Evolutionary conservation across 345 rosid genomes (phyloP).

Genomic region (Euphorbia tirucalli): DNA sequence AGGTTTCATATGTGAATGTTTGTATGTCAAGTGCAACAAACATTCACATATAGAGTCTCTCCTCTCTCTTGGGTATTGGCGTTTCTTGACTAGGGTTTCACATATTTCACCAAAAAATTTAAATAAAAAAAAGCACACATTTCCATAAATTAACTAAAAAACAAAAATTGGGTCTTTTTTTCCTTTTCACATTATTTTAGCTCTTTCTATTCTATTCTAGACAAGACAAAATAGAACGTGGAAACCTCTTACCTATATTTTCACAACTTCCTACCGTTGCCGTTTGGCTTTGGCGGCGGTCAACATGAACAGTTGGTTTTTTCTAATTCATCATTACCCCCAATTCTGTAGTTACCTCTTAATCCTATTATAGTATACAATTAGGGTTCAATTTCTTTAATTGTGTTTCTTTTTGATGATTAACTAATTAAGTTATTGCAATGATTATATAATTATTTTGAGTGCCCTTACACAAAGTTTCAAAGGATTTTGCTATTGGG

Average conservation of each 20-base stretch:
- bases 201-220: not conserved
- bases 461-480: not conserved
- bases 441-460: not conserved
- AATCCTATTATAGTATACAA: not conserved
- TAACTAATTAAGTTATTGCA: not conserved
- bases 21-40: constrained; percentile 27
- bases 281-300: constrained; percentile 16
- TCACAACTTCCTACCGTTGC: not conserved
- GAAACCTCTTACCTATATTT: not conserved
- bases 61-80: too few species aligned
- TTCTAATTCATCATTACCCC: too few species aligned
- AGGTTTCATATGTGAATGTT: constrained; percentile 37
- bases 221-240: constrained; percentile 1
- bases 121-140: not conserved
- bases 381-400: not conserved
- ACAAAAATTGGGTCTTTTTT: too few species aligned
- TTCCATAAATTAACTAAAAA: not conserved
- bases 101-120: not conserved
- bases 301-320: constrained; percentile 8
- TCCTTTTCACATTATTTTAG: not conserved
- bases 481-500: constrained; percentile 1
- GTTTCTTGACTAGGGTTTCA: constrained; percentile 25
- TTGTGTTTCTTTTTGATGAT: not conserved
- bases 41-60: constrained; percentile 44
- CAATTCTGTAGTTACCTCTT: too few species aligned